Evolutionary conservation across 2,329 filamentous ascomycete genomes (phyloP).

Genomic region (Cordyceps cicadae): DNA sequence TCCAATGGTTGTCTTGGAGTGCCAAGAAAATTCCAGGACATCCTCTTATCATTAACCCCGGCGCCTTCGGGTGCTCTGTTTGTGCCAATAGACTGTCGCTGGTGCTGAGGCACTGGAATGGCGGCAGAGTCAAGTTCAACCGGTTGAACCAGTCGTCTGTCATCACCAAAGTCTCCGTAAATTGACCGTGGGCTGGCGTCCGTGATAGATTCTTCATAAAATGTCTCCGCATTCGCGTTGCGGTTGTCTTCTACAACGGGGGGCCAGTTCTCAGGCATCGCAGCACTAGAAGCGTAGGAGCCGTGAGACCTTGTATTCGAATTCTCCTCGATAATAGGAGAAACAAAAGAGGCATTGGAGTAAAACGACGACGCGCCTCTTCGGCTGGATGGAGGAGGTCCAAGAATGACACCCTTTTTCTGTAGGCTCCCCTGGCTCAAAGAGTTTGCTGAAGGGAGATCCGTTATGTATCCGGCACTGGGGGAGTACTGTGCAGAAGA

Average conservation of each 20-base stretch:
- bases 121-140: conserved; percentile 16
- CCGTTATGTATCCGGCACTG: conserved; percentile 44
- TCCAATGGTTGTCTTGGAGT: conserved; percentile 10
- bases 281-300: conserved; percentile 64
- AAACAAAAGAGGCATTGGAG: conserved; percentile 58
- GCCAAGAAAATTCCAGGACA: conserved; percentile 2
- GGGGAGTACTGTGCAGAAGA: conserved; percentile 32
- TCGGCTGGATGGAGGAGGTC: conserved; percentile 52
- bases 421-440: conserved; percentile 21
- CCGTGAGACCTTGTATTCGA: conserved; percentile 48
- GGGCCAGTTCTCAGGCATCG: conserved; percentile 61
- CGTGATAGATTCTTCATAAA: conserved; percentile 41
- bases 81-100: not conserved
- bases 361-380: conserved; percentile 57
- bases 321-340: conserved; percentile 68
- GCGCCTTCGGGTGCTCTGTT: not conserved
- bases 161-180: conserved; percentile 43
- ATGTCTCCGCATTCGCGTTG: conserved; percentile 38
- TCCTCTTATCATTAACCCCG: conserved; percentile 15
- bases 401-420: conserved; percentile 45
- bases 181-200: conserved; percentile 35
- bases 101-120: not conserved
- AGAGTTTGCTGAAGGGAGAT: conserved; percentile 41
- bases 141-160: conserved; percentile 37
- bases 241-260: conserved; percentile 34